Conservation (phyloP, 2,329 filamentous ascomycete species). For the Rhinocladiella similis region DNA sequence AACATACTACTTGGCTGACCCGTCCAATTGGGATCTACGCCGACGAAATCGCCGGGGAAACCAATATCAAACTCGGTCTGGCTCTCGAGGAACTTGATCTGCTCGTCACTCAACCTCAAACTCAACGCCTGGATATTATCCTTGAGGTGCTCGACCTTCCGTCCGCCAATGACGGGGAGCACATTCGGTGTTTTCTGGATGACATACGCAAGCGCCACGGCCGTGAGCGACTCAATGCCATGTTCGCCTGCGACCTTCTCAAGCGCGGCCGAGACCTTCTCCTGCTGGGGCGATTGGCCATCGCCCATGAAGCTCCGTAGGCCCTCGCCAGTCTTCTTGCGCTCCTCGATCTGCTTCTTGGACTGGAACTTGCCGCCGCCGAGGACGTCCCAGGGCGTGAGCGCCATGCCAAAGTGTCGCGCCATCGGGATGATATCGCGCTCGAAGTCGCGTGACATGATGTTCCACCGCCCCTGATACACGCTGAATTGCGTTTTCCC, state of each 20-base stretch:
- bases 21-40: conserved; percentile 3
- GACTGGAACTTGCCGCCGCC: conserved; percentile 54
- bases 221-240: conserved; percentile 56
- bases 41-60: conserved; percentile 50
- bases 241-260: conserved; percentile 43
- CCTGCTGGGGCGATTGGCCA: conserved; percentile 17
- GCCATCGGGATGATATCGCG: conserved; percentile 45
- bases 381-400: conserved; percentile 62
- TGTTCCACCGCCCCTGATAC: conserved; percentile 42
- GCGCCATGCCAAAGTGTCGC: conserved; percentile 43
- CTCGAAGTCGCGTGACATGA: conserved; percentile 42
- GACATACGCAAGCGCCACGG: conserved; percentile 70
- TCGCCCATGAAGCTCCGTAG: conserved; percentile 46
- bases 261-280: conserved; percentile 22
- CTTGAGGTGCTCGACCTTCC: conserved; percentile 68
- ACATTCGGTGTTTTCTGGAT: conserved; percentile 71
- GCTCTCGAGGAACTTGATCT: conserved; percentile 57
- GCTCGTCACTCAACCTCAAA: conserved; percentile 52
- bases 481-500: conserved; percentile 43
- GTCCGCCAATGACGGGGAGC: conserved; percentile 71
- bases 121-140: conserved; percentile 68
- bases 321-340: conserved; percentile 29
- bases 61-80: conserved; percentile 57
- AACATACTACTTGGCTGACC: conserved; percentile 5
- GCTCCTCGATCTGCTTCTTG: conserved; percentile 49